Evolutionary conservation across 345 rosid genomes (phyloP).

Genomic region (Gossypium arboreum): DNA sequence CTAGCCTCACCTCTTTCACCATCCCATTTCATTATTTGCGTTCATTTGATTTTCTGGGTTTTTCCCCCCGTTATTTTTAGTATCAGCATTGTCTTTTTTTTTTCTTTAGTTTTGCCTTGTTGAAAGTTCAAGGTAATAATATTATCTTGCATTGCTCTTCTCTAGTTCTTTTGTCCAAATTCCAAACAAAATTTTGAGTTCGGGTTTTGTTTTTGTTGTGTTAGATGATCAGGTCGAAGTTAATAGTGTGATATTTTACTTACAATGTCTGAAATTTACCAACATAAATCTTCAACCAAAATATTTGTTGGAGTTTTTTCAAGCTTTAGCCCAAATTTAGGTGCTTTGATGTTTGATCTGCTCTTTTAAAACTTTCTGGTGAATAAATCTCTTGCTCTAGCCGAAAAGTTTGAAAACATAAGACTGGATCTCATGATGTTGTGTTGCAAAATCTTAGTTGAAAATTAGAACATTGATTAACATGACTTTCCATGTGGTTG

Average conservation of each 20-base stretch:
- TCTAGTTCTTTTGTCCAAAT: neutral
- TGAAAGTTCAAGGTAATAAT: neutral
- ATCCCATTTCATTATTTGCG: slow-evolving; percentile 8
- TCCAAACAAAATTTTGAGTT: neutral
- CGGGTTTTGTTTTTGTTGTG: neutral
- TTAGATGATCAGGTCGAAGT: neutral
- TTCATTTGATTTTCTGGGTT: neutral
- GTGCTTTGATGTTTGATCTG: too few relatives aligned
- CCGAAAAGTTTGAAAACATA: too few relatives aligned
- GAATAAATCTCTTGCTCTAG: neutral
- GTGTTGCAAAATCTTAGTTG: neutral
- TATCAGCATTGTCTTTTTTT: neutral
- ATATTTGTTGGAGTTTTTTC: too few relatives aligned
- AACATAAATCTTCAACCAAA: too few relatives aligned
- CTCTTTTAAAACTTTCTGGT: neutral
- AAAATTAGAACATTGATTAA: neutral
- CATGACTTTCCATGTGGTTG: slow-evolving; percentile 13
- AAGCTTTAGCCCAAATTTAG: too few relatives aligned
- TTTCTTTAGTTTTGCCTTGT: neutral
- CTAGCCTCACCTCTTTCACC: slow-evolving; percentile 8
- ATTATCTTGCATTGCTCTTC: neutral
- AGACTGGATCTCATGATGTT: neutral
- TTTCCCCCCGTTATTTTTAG: neutral
- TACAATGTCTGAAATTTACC: too few relatives aligned
- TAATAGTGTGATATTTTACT: too few relatives aligned